phyloP scores from a whole-genome alignment of 371 early-diverging fungal genomes.

The Syncephalis plumigaleata region DNA sequence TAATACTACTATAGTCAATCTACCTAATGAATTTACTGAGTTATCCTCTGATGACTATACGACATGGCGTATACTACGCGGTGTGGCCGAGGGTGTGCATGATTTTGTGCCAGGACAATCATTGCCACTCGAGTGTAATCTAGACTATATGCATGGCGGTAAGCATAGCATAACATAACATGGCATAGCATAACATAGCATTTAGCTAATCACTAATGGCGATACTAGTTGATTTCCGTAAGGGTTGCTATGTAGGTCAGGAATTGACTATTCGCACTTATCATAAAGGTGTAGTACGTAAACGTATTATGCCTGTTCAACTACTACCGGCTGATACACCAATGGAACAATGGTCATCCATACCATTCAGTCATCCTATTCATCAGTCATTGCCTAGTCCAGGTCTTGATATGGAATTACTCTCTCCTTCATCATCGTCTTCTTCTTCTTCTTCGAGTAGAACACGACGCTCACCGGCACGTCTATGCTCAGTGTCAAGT shows the following conservation, averaged over 20 bases:
- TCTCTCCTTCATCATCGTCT: background rate
- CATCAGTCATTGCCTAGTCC: background rate
- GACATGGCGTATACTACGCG: slow-evolving; percentile 58
- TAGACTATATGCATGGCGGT: slow-evolving; percentile 74
- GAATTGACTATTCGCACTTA: slow-evolving; percentile 92
- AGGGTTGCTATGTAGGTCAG: slow-evolving; percentile 97
- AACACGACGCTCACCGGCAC: background rate
- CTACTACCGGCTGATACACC: background rate
- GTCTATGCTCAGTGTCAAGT: background rate
- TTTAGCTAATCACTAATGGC: background rate
- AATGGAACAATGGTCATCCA: background rate
- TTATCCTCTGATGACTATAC: slow-evolving; percentile 38
- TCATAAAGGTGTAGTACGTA: slow-evolving; percentile 86
- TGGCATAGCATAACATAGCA: background rate
- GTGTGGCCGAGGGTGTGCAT: slow-evolving; percentile 74
- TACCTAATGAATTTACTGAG: slow-evolving; percentile 22
- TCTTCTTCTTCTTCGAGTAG: background rate
- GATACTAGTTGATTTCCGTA: slow-evolving; percentile 69
- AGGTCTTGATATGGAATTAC: background rate
- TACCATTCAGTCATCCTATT: background rate
- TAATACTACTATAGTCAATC: background rate
- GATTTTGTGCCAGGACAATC: slow-evolving; percentile 56
- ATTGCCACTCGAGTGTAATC: slow-evolving; percentile 79
- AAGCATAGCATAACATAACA: slow-evolving; percentile 4
- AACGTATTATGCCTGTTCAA: slow-evolving; percentile 79